Conservation (phyloP, 2,329 filamentous ascomycete species). For the Dactylella cylindrospora region DNA sequence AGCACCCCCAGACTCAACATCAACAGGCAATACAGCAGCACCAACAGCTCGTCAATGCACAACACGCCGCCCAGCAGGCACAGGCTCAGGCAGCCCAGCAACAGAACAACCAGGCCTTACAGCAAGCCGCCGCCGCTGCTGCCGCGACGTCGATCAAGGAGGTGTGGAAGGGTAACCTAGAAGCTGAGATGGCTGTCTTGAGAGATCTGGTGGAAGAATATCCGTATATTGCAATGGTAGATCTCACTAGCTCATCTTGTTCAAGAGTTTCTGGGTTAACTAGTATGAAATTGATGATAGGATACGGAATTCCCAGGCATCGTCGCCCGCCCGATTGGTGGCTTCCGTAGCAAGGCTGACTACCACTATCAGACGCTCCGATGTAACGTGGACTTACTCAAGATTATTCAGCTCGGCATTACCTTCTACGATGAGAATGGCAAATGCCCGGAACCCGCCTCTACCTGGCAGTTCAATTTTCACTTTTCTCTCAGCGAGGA, state of each 20-base stretch:
- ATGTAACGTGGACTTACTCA: slow-evolving; percentile 94
- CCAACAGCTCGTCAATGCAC: slow-evolving; percentile 44
- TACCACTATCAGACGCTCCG: slow-evolving; percentile 98
- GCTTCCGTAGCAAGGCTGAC: slow-evolving; percentile 90
- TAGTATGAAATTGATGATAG: slow-evolving; percentile 55
- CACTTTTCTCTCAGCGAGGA: slow-evolving; percentile 90
- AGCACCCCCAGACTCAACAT: slow-evolving; percentile 61
- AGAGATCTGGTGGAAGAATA: slow-evolving; percentile 84
- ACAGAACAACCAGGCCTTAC: slow-evolving; percentile 52
- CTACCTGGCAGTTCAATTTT: slow-evolving; percentile 99
- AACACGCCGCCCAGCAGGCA: slow-evolving; percentile 50
- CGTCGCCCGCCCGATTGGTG: slow-evolving; percentile 90
- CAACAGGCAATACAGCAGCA: slow-evolving; percentile 53
- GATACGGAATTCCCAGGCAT: slow-evolving; percentile 99
- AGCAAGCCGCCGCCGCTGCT: slow-evolving; percentile 58
- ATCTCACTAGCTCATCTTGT: slow-evolving; percentile 50
- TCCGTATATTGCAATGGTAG: slow-evolving; percentile 95
- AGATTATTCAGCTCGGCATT: slow-evolving; percentile 95
- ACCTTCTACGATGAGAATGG: slow-evolving; percentile 90
- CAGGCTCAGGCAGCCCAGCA: slow-evolving; percentile 29
- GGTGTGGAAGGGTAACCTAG: slow-evolving; percentile 90
- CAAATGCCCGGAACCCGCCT: slow-evolving; percentile 67
- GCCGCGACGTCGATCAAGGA: slow-evolving; percentile 68
- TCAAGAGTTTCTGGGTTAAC: slow-evolving; percentile 35
- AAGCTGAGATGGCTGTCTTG: slow-evolving; percentile 84